Evolutionary conservation across 805 yeast species (phyloP).

Genomic region (Candida arabinofermentans): DNA sequence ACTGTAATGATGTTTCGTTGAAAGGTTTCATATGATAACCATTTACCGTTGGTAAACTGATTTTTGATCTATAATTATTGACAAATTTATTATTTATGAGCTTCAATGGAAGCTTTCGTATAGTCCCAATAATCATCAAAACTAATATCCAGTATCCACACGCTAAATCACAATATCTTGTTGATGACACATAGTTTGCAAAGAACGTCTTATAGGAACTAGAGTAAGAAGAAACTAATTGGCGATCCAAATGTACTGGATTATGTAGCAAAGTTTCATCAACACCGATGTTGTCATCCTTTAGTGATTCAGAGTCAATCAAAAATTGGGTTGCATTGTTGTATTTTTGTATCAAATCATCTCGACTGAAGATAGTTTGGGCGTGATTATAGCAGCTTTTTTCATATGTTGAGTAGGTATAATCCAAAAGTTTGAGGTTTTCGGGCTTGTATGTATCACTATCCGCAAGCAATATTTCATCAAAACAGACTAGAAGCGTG

Average conservation of each 20-base stretch:
- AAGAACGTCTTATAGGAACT: conserved; percentile 20
- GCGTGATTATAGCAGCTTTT: conserved; percentile 11
- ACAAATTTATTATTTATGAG: conserved; percentile 2
- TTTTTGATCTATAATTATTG: conserved; percentile 14
- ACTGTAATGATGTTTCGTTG: conserved; percentile 7
- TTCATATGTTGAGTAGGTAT: conserved; percentile 7
- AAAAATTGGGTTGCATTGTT: conserved; percentile 14
- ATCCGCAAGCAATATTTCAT: conserved; percentile 8
- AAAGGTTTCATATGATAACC: conserved; percentile 23
- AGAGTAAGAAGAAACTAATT: conserved; percentile 5
- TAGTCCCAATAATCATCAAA: conserved; percentile 12
- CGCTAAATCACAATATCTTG: conserved; percentile 10
- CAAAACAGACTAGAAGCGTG: conserved; percentile 22
- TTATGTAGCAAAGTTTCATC: conserved; percentile 4
- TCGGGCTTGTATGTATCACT: neutral
- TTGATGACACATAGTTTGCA: conserved; percentile 14
- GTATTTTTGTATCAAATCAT: conserved; percentile 2
- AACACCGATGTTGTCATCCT: neutral
- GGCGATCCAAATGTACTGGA: conserved; percentile 14
- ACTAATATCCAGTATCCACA: conserved; percentile 22
- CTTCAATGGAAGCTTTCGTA: conserved; percentile 10
- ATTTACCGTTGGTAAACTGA: conserved; percentile 21
- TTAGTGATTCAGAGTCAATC: neutral
- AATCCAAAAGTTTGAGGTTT: neutral
- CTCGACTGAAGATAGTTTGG: conserved; percentile 5